Evolutionary conservation across 768 basidiomycete genomes (phyloP).

Genomic region (Trametes cingulata): DNA sequence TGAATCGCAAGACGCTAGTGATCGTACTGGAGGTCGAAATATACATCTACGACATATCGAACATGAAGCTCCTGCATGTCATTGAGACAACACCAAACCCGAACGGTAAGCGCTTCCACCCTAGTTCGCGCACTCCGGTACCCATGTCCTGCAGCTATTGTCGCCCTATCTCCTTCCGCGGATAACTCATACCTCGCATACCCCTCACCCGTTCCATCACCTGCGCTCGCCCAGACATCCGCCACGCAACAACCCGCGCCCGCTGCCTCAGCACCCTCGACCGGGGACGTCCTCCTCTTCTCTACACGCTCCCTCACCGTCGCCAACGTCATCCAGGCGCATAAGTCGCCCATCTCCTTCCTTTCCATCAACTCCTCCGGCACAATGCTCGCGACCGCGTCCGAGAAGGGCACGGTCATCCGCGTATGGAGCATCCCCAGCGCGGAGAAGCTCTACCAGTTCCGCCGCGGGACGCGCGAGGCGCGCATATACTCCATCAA

Average conservation of each 20-base stretch:
- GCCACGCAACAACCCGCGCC: constrained; percentile 38
- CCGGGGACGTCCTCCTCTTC: constrained; percentile 92
- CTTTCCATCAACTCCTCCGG: constrained; percentile 85
- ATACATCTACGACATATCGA: constrained; percentile 98
- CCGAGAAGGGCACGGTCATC: constrained; percentile 96
- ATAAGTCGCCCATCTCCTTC: constrained; percentile 90
- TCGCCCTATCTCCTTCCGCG: constrained; percentile 90
- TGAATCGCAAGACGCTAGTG: constrained; percentile 95
- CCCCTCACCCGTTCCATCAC: constrained; percentile 90
- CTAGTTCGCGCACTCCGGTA: neutral
- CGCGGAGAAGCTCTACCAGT: constrained; percentile 94
- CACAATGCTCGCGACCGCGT: constrained; percentile 88
- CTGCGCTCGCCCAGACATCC: constrained; percentile 50
- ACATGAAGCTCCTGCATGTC: constrained; percentile 96
- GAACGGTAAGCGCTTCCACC: constrained; percentile 58
- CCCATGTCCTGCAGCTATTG: constrained; percentile 64
- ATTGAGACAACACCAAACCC: constrained; percentile 97
- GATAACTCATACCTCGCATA: constrained; percentile 96
- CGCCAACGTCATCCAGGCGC: constrained; percentile 95
- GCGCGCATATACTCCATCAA: constrained; percentile 81
- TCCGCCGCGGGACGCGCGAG: constrained; percentile 86
- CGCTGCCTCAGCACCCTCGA: constrained; percentile 39
- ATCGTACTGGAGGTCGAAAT: constrained; percentile 97
- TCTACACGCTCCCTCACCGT: constrained; percentile 90
- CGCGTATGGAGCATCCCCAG: constrained; percentile 90